Evolutionary conservation across 2,329 filamentous ascomycete genomes (phyloP), one percentile per base, ranked within the genome.

Genomic region (Fusarium sp.): DNA sequence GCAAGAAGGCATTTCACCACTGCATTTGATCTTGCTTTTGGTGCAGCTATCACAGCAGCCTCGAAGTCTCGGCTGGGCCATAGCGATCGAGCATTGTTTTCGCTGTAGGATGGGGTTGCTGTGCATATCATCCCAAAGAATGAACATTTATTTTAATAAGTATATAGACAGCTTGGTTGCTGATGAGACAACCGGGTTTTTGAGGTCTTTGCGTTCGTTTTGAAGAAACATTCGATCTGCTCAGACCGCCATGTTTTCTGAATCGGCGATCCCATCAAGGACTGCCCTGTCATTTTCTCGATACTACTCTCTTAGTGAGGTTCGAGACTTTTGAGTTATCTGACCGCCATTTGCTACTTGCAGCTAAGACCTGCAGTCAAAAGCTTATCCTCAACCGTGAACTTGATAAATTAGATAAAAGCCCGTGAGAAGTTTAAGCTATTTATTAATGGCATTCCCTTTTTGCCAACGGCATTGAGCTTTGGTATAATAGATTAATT

Each of bases 401-500:
- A 20, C 6, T 14, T 36, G 6, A 17, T 17, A 22, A 52, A 36
- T 12, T 8, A 2, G 5, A 9, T 17, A 3, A 20, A 38, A 17
- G 15, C 3, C 2, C 0, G 3, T 12, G 7, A n/a, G 17, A 13
- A 13, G 13, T 2, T 6, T 9, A 2, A 5, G 3, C 3, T 17
- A 3, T 4, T 6, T 5, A 9, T 26, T 9, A 22, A 8, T 12
- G 2, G 2, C 6, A 6, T 54, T 38, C 6, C 2, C 1, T 13
- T 17, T 3, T 7, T 4, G 3, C 5, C 0, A 32, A 13, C 3
- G 0, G 5, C 7, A 13, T 50, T 13, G 5, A 8, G 11, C 7
- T n/a, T 50, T 2, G 6, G 9, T 12, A n/a, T 0, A 26, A 18
- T 34, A 15, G 1, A 4, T 34, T 8, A 8, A 3, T 14, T 32